Conservation (phyloP, 371 early-diverging fungal genomes). For the Syncephalastrum racemosum region DNA sequence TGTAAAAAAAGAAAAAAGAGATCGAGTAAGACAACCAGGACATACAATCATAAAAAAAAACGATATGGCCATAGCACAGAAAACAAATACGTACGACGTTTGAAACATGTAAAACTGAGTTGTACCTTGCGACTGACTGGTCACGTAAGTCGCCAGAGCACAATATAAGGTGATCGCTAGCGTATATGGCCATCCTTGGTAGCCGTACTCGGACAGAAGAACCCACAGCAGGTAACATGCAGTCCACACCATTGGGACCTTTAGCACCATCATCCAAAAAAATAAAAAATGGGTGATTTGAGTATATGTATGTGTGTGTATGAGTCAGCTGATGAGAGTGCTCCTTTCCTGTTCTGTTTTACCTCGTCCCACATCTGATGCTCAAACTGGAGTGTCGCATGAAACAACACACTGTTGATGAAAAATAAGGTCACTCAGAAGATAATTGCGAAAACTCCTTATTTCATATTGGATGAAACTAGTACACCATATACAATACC, state of each 20-base stretch:
- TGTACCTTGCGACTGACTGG: slow-evolving; percentile 37
- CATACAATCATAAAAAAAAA: too few relatives aligned
- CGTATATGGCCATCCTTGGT: slow-evolving; percentile 14
- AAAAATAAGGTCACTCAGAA: background rate
- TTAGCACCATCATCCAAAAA: background rate
- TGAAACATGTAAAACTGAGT: slow-evolving; percentile 47
- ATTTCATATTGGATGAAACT: background rate
- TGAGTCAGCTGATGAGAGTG: background rate
- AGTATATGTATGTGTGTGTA: too few relatives aligned
- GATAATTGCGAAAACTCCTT: background rate
- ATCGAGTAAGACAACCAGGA: background rate
- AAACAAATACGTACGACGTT: slow-evolving; percentile 27
- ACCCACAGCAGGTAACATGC: slow-evolving; percentile 42
- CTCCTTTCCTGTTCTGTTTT: slow-evolving; percentile 9
- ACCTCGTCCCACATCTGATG: slow-evolving; percentile 54
- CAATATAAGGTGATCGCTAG: slow-evolving; percentile 29
- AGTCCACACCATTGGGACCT: slow-evolving; percentile 50
- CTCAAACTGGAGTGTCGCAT: slow-evolving; percentile 40
- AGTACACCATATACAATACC: slow-evolving; percentile 20
- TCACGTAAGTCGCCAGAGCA: slow-evolving; percentile 36
- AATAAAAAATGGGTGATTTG: too few relatives aligned
- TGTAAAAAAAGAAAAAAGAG: too few relatives aligned
- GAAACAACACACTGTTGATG: slow-evolving; percentile 33
- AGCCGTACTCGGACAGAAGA: slow-evolving; percentile 30
- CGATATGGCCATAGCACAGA: too few relatives aligned